Conservation (phyloP, 2,329 filamentous ascomycete species). For the Chaetomiaceae sp. region DNA sequence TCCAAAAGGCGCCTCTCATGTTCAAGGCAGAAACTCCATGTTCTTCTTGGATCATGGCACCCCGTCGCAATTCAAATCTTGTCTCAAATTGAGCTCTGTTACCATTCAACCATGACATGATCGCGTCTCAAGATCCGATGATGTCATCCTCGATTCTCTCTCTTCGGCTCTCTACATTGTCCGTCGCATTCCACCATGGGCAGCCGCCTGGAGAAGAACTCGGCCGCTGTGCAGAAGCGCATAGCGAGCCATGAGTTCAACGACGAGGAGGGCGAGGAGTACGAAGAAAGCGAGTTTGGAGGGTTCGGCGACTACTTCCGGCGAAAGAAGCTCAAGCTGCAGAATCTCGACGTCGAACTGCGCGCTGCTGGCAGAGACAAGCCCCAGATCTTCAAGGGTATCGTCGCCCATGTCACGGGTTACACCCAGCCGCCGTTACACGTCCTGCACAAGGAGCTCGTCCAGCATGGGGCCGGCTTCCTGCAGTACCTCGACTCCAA, state of each 20-base stretch:
- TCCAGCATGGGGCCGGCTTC: slow-evolving; percentile 90
- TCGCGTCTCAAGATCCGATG: background rate
- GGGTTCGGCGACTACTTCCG: slow-evolving; percentile 90
- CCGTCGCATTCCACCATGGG: slow-evolving; percentile 45
- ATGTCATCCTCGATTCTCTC: slow-evolving; percentile 19
- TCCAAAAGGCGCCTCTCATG: background rate
- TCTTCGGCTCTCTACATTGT: background rate
- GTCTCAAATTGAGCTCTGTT: background rate
- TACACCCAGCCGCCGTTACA: slow-evolving; percentile 93
- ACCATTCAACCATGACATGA: background rate
- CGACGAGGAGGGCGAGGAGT: slow-evolving; percentile 85
- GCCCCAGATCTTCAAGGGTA: slow-evolving; percentile 81
- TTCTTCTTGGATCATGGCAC: background rate
- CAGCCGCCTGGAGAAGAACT: slow-evolving; percentile 58
- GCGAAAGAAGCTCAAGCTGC: slow-evolving; percentile 93
- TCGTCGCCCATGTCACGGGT: slow-evolving; percentile 89
- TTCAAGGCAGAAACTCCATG: background rate
- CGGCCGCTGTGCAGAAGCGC: slow-evolving; percentile 56
- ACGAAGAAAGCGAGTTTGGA: slow-evolving; percentile 78
- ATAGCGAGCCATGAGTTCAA: slow-evolving; percentile 67
- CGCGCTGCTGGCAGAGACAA: slow-evolving; percentile 65
- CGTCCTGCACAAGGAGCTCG: slow-evolving; percentile 80
- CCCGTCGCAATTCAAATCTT: too few relatives aligned
- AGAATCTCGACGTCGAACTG: slow-evolving; percentile 84
- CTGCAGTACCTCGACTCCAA: slow-evolving; percentile 94